Conservation (phyloP, 192 early-diverging fungal species). For the Coemansia sp. region DNA sequence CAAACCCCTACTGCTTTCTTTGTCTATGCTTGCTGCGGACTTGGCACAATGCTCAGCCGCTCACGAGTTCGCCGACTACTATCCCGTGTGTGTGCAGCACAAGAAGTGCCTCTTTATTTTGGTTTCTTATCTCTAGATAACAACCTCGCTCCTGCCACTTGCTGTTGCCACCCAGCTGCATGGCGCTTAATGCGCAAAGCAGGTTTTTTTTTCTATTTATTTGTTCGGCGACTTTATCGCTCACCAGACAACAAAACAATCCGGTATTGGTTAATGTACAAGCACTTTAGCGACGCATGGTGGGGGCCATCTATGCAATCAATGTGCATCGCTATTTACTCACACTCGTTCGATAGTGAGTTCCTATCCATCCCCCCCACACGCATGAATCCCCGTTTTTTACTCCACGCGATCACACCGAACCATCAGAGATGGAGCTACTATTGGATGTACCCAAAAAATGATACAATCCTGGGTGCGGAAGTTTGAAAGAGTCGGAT, state of each 20-base stretch:
- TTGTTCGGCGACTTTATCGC: conserved; percentile 5
- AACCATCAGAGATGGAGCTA: not conserved
- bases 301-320: not conserved
- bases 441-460: not conserved
- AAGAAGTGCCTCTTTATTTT: no score
- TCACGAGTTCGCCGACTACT: not conserved
- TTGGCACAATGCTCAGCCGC: not conserved
- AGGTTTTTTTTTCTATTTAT: not conserved
- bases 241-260: not conserved
- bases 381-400: no score
- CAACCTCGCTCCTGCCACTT: not conserved
- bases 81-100: not conserved
- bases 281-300: not conserved
- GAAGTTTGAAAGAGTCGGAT: not conserved
- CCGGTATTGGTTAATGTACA: not conserved
- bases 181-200: not conserved
- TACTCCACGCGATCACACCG: not conserved
- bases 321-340: not conserved
- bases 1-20: not conserved
- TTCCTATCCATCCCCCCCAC: no score
- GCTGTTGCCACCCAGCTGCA: not conserved
- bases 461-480: not conserved
- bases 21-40: not conserved
- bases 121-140: not conserved
- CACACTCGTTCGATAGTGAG: not conserved